phyloP scores from a whole-genome alignment of 2,329 filamentous ascomycete species.

The Aspergillus fijiensis region DNA sequence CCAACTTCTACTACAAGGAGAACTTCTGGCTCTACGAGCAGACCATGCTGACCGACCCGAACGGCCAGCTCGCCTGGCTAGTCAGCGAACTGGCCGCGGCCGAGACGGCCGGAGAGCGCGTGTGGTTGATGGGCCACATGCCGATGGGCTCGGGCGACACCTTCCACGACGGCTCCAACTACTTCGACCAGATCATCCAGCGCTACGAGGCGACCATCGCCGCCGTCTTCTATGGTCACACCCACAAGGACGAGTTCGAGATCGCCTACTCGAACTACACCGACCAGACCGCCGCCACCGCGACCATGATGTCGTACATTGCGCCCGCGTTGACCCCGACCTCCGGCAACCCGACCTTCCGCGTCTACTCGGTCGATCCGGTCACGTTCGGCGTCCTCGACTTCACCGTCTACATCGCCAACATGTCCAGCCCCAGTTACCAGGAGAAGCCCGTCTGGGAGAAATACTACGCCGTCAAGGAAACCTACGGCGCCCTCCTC shows the following conservation, averaged over 20 bases:
- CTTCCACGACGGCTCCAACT: constrained; percentile 55
- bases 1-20: constrained; percentile 30
- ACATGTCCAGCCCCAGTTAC: constrained; percentile 54
- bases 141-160: constrained; percentile 43
- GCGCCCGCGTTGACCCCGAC: constrained; percentile 54
- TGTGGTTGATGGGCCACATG: constrained; percentile 58
- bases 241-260: constrained; percentile 56
- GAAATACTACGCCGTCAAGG: constrained; percentile 46
- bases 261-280: constrained; percentile 57
- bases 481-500: constrained; percentile 48
- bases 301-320: constrained; percentile 54
- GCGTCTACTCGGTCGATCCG: constrained; percentile 57
- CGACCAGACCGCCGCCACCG: constrained; percentile 39
- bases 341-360: constrained; percentile 55
- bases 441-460: constrained; percentile 55
- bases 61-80: constrained; percentile 51
- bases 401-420: constrained; percentile 51
- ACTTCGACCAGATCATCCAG: constrained; percentile 57
- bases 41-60: constrained; percentile 52
- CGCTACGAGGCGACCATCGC: constrained; percentile 57
- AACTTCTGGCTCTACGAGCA: constrained; percentile 56
- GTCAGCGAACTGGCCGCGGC: constrained; percentile 54
- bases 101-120: constrained; percentile 53
- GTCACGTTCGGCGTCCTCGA: constrained; percentile 55
- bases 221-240: constrained; percentile 57